phyloP scores from a whole-genome alignment of 352 stramenopile genomes.

The Vaucheria bursata region DNA sequence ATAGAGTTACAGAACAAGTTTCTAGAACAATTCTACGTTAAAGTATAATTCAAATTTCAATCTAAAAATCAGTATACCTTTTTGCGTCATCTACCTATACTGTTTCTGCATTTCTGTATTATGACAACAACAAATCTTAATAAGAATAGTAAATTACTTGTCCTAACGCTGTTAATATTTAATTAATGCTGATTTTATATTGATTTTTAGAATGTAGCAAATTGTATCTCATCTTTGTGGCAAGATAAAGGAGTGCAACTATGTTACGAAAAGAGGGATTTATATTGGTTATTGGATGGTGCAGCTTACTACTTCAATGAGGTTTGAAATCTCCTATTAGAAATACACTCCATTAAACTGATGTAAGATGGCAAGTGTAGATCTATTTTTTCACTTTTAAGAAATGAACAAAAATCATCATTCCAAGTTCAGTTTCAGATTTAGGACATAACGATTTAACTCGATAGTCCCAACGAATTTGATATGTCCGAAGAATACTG shows the following conservation, averaged over 20 bases:
- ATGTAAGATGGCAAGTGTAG: no score
- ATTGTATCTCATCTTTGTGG: constrained; percentile 35
- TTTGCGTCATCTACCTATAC: not conserved
- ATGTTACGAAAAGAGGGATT: constrained; percentile 31
- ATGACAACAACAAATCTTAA: not conserved
- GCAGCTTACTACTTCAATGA: constrained; percentile 51
- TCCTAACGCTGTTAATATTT: not conserved
- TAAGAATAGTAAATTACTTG: not conserved
- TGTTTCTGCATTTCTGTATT: not conserved
- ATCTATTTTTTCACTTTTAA: no score
- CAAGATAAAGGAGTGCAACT: constrained; percentile 12
- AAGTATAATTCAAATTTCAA: not conserved
- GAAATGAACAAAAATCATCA: no score
- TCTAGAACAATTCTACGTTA: no score
- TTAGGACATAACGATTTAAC: no score
- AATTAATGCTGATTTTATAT: not conserved
- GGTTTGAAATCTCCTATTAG: no score
- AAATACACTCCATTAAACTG: no score
- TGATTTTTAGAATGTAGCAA: not conserved
- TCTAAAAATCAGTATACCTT: not conserved
- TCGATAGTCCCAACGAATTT: no score
- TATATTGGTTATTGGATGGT: constrained; percentile 49
- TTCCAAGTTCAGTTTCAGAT: no score
- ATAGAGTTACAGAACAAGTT: no score
- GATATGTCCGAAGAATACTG: no score